Conservation (phyloP, 2,329 filamentous ascomycete species). For the Fusarium praegraminearum region DNA sequence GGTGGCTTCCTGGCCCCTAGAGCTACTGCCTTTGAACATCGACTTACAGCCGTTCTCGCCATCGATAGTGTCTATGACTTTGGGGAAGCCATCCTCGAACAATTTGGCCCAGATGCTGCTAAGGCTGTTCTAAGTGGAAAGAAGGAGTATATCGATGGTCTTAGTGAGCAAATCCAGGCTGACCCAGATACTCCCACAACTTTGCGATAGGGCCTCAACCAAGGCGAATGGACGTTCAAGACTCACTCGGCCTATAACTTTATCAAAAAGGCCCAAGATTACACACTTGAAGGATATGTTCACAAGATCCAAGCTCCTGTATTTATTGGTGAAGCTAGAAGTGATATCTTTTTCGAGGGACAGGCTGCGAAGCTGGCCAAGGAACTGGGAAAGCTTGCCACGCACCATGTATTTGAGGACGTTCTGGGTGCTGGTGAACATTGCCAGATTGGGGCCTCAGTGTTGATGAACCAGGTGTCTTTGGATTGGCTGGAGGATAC, state of each 20-base stretch:
- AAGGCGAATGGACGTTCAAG: conserved; percentile 25
- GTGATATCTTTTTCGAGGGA: conserved; percentile 21
- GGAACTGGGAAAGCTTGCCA: conserved; percentile 3
- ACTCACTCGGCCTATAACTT: conserved; percentile 11
- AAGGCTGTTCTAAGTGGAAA: neutral
- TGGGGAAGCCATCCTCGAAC: neutral
- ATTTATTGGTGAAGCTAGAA: conserved; percentile 23
- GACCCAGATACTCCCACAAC: neutral
- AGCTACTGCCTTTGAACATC: conserved; percentile 59
- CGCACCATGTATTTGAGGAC: conserved; percentile 11
- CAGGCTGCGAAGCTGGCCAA: conserved; percentile 10
- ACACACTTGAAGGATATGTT: conserved; percentile 27
- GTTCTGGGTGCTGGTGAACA: neutral
- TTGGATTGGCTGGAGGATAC: conserved; percentile 27
- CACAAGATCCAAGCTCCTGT: conserved; percentile 44
- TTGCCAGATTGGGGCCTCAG: conserved; percentile 15
- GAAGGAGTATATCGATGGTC: conserved; percentile 1
- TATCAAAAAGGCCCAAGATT: conserved; percentile 5
- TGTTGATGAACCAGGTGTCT: conserved; percentile 22
- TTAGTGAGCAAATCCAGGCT: neutral
- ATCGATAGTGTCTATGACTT: conserved; percentile 19
- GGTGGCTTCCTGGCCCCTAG: conserved; percentile 56
- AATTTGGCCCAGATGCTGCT: neutral
- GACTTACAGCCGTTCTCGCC: conserved; percentile 51
- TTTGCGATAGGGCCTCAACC: conserved; percentile 9